Base-by-base conservation (phyloP, 805 yeast species). In the Ogataea kodamae region DNA sequence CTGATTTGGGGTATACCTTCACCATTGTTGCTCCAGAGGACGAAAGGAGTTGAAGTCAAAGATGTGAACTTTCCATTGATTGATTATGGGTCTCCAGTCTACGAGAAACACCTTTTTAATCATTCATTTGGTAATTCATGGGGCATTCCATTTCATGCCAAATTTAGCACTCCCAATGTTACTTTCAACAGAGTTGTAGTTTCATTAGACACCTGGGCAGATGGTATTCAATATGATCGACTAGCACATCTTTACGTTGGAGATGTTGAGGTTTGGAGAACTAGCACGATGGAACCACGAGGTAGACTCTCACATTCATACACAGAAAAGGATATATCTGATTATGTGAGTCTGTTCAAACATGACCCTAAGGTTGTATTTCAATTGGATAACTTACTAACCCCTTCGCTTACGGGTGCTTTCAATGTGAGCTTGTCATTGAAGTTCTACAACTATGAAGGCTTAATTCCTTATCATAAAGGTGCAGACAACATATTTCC, bases 251-350 rank as follows among this genome's bases (percentile, higher is more conserved):
- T 84, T 28, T 79, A 70, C 46, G 56, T 82, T 19, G 67, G 68
- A 37, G 84, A 78, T 19, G 64, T 70, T 10, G 83, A 83, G 43
- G 62, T 86, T 23, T 86, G 95, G 95, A 72, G 95, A 57, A 78
- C 86, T 1, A 80, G 90, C 3, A 87, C 95, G 3, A 77, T 83
- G 10, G 95, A 86, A 57, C 95, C 95, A 1, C 71, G 72, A 37
- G 58, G 79, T 48, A 52, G 50, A 9, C 46, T 60, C 2, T 70
- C 72, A 7, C 72, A 65, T 43, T 73, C 82, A 16, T 49, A 57
- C 4, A 60, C 70, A 35, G 62, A 69, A 18, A 85, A 82, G 52
- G 95, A 87, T 52, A 70, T 84, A 1, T 68, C 88, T 2, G 54
- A 61, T 10, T 84, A 73, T 51, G 48, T 67, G 6, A 43, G 62